These are phyloP conservation scores for Leccinum variicolor DNA, from an alignment of 768 basidiomycete species.

Conservation along the genomic window DNA sequence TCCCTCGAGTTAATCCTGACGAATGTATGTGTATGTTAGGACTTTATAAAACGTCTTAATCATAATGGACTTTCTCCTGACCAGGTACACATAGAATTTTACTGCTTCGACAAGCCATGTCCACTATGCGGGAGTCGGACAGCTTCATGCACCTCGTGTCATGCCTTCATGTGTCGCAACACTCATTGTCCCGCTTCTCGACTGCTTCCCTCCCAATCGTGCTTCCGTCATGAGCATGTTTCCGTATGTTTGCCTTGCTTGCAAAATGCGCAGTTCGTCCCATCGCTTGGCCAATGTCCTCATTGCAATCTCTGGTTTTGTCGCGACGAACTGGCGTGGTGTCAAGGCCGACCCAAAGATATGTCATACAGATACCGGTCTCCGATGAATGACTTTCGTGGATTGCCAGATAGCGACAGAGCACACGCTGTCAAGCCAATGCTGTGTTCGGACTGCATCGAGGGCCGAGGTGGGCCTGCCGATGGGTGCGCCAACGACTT, in stretches of 20 bases:
- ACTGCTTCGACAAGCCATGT: slow-evolving; percentile 2
- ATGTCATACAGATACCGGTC: background rate
- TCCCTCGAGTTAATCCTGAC: too few relatives aligned
- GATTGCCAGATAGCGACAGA: slow-evolving; percentile 2
- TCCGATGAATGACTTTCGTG: background rate
- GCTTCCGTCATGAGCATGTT: too few relatives aligned
- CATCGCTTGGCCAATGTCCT: slow-evolving; percentile 18
- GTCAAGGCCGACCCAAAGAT: slow-evolving; percentile 18
- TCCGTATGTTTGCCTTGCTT: too few relatives aligned
- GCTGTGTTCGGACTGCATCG: too few relatives aligned
- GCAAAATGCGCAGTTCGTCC: background rate
- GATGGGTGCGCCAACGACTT: slow-evolving; percentile 2
- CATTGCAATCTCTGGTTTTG: slow-evolving; percentile 21
- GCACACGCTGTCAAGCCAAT: slow-evolving; percentile 14
- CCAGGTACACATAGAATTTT: background rate
- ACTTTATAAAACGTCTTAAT: slow-evolving; percentile 16
- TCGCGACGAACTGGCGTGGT: slow-evolving; percentile 19
- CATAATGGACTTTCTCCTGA: slow-evolving; percentile 1
- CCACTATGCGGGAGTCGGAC: slow-evolving; percentile 12
- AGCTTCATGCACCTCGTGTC: slow-evolving; percentile 9
- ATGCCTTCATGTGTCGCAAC: slow-evolving; percentile 16
- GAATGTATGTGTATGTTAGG: slow-evolving; percentile 3
- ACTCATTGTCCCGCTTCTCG: slow-evolving; percentile 13
- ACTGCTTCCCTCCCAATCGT: slow-evolving; percentile 15
- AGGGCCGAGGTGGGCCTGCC: background rate